Conservation (phyloP, 2,329 filamentous ascomycete genomes). For the Pyrenophora tritici-repentis region DNA sequence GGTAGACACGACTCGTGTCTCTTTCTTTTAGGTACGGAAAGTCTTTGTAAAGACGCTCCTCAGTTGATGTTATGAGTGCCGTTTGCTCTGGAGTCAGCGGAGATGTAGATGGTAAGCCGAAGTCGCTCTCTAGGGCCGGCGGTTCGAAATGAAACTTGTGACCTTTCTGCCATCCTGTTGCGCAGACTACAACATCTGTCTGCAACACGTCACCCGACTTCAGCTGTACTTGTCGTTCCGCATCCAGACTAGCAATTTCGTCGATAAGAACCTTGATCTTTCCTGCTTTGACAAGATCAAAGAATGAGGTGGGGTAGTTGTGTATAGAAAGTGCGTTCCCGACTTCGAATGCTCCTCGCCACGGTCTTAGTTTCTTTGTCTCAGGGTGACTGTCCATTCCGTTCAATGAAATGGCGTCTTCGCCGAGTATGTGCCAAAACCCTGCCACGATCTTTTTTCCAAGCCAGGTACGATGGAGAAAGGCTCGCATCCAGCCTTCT, state of each 20-base stretch:
- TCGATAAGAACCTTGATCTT: conserved; percentile 61
- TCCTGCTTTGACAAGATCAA: conserved; percentile 60
- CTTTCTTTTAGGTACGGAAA: conserved; percentile 27
- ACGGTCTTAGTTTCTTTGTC: conserved; percentile 50
- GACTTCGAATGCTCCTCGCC: conserved; percentile 56
- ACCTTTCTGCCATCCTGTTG: conserved; percentile 62
- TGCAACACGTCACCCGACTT: conserved; percentile 52
- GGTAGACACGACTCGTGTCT: conserved; percentile 21
- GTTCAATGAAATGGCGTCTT: conserved; percentile 58
- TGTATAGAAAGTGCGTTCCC: conserved; percentile 63
- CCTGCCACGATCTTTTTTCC: conserved; percentile 61
- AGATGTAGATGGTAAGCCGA: conserved; percentile 53
- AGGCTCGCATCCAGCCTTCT: conserved; percentile 54
- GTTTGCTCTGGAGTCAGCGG: conserved; percentile 41
- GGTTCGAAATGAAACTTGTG: conserved; percentile 57
- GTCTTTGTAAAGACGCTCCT: conserved; percentile 14
- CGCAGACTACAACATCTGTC: conserved; percentile 59
- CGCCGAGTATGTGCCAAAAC: conserved; percentile 62
- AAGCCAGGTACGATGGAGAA: conserved; percentile 63
- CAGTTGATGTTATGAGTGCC: conserved; percentile 39
- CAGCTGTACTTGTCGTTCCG: conserved; percentile 53
- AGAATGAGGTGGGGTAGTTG: conserved; percentile 64
- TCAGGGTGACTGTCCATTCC: conserved; percentile 52
- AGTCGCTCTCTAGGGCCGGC: conserved; percentile 47
- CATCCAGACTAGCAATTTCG: conserved; percentile 58